A percentile compares a stretch with the other conserved stretches of the same genome.
Conservation (phyloP, 2,329 filamentous ascomycete species). For the Ceratocystis colombiana region DNA sequence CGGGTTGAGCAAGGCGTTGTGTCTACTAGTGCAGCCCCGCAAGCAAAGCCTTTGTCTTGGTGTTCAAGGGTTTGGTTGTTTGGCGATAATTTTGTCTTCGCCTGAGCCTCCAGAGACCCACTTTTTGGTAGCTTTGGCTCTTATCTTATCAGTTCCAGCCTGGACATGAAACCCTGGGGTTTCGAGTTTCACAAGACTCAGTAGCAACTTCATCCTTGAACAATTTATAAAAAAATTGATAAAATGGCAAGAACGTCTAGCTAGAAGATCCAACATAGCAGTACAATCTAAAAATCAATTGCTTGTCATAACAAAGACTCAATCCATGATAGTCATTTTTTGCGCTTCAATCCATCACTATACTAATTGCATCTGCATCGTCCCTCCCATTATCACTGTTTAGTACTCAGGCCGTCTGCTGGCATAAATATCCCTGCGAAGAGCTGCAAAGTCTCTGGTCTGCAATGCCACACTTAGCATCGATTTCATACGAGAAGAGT, state of each 20-base stretch:
- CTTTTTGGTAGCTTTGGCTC: slow-evolving; percentile 9
- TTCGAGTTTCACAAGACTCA: background rate
- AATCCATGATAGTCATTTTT: background rate
- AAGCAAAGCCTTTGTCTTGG: background rate
- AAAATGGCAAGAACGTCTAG: background rate
- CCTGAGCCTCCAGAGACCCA: slow-evolving; percentile 10
- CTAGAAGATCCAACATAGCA: background rate
- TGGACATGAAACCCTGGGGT: background rate
- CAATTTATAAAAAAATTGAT: background rate
- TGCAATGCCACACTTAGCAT: slow-evolving; percentile 52
- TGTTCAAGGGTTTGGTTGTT: background rate
- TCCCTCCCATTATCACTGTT: background rate
- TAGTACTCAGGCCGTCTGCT: slow-evolving; percentile 17
- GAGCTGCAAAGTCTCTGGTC: slow-evolving; percentile 17
- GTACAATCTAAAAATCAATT: background rate
- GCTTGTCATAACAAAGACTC: background rate
- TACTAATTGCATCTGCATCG: slow-evolving; percentile 15
- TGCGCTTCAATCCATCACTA: background rate
- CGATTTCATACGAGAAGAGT: slow-evolving; percentile 66
- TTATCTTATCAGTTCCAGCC: slow-evolving; percentile 22
- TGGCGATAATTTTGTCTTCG: slow-evolving; percentile 23
- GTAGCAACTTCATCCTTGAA: background rate
- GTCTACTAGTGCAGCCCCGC: background rate
- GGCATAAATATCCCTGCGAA: slow-evolving; percentile 22
- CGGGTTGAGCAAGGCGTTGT: background rate